Base-by-base conservation (phyloP, 768 basidiomycete genomes). In the Leucocoprinus leucothites region DNA sequence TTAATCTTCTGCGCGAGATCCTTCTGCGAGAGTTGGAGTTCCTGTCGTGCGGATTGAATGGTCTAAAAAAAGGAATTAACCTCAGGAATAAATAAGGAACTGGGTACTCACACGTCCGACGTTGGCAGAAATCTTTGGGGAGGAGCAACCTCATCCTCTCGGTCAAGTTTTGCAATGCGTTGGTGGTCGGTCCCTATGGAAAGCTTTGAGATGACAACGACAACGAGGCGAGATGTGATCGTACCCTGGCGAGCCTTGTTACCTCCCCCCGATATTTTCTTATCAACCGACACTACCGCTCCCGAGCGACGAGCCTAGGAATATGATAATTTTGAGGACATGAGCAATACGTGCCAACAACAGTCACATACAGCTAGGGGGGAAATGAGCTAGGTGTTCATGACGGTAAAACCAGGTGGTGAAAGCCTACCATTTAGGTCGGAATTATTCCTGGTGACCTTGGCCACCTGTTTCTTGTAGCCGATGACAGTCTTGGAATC, bases 81-180 rank as follows among this genome's bases (percentile, higher is more conserved):
- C n/a, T 19, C 16, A 36, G 2, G 60, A 35, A 59, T 36, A 48
- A 35, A 19, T 45, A 28, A 44, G 18, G 38, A 57, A 22, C n/a
- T 49, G 42, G 47, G 60, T 50, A 69, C 80, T 41, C 65, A 88
- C 90, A 70, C 85, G 85, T 60, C 90, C 89, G 58, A 90, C 90
- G 21, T 76, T 77, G 8, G 85, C 77, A 1, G 78, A 68, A 60
- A 98, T 74, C 73, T 93, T 96, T 51, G 88, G 61, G 95, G 95
- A 6, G 94, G 94, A 8, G 94, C 92, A 21, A 96, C 94, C 65
- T 96, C 94, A 69, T 98, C 95, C 63, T 97, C 93, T 42, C 91
- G 84, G 70, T 95, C 94, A 41, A 98, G 86, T 66, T 95, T 95
- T 22, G 90, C 94, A 67, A 95, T 94, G 53, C 84, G 84, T 67